These are phyloP conservation scores for Ceratocystis diversiconidia DNA, from an alignment of 2,329 filamentous ascomycete genomes.

Conservation along the genomic window DNA sequence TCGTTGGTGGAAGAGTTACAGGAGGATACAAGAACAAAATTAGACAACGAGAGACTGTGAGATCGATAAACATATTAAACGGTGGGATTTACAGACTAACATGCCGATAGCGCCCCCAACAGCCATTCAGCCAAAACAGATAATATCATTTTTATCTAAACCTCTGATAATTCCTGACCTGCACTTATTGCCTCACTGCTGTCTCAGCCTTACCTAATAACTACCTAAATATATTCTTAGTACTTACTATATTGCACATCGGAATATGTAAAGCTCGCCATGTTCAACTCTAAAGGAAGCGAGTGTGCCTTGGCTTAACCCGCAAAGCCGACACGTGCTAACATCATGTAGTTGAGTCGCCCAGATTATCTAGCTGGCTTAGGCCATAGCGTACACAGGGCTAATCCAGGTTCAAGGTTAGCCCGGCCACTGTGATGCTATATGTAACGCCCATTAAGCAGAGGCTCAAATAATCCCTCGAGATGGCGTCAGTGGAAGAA, in stretches of 20 bases:
- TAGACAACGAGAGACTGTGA: not conserved
- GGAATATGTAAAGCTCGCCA: not conserved
- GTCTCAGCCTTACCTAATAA: not conserved
- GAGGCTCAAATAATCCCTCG: not conserved
- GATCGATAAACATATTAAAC: not conserved
- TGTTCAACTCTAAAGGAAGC: not conserved
- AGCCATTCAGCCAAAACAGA: no score
- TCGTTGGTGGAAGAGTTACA: no score
- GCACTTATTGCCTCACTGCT: not conserved
- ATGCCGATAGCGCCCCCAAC: not conserved
- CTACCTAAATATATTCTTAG: not conserved
- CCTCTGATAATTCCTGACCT: no score
- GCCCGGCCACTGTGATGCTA: not conserved
- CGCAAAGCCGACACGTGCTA: not conserved
- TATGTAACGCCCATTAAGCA: not conserved
- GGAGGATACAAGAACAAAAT: not conserved
- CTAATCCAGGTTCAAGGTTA: not conserved
- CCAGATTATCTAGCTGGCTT: not conserved
- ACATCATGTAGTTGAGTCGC: not conserved
- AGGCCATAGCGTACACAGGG: not conserved
- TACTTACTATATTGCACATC: not conserved
- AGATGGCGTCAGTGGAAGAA: not conserved
- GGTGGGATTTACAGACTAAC: no score
- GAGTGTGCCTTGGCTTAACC: not conserved
- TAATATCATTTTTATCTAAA: no score